Percentiles rank a stretch among this genome's conserved stretches.
These are phyloP conservation scores for Nakaseomyces delphensis DNA, from an alignment of 1,139 yeast species.

Conservation along the genomic window DNA sequence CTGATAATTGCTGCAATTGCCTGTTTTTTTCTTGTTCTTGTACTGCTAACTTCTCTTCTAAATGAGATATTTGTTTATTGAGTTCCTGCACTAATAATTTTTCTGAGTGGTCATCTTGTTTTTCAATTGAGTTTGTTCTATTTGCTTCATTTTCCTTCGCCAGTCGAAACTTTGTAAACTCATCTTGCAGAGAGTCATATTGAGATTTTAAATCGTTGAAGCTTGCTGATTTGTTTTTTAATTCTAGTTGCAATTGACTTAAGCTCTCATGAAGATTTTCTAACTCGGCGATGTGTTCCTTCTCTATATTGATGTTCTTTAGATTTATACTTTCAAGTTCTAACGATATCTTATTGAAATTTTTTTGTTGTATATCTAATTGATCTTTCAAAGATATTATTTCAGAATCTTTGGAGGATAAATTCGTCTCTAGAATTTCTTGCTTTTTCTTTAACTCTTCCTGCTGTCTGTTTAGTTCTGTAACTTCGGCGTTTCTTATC, in stretches of 20 bases:
- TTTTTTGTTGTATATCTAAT: conserved; percentile 18
- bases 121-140: conserved; percentile 6
- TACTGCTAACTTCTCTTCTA: conserved; percentile 26
- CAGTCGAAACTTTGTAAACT: conserved; percentile 4
- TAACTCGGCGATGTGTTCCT: conserved; percentile 32
- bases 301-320: conserved; percentile 26
- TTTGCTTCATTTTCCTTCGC: neutral
- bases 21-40: conserved; percentile 37
- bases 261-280: conserved; percentile 33
- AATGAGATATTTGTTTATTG: conserved; percentile 14
- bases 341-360: conserved; percentile 22
- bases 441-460: conserved; percentile 18
- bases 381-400: conserved; percentile 18
- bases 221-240: conserved; percentile 25
- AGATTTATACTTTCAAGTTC: conserved; percentile 24
- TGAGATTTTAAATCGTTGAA: conserved; percentile 22
- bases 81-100: conserved; percentile 11
- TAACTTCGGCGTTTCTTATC: conserved; percentile 25
- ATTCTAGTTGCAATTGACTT: conserved; percentile 27
- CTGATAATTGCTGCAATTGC: conserved; percentile 50
- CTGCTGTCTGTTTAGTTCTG: conserved; percentile 18
- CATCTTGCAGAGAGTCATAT: conserved; percentile 14
- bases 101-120: conserved; percentile 1
- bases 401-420: conserved; percentile 15
- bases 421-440: conserved; percentile 16